Conservation (phyloP, 345 rosid species). For the Mangifera indica region DNA sequence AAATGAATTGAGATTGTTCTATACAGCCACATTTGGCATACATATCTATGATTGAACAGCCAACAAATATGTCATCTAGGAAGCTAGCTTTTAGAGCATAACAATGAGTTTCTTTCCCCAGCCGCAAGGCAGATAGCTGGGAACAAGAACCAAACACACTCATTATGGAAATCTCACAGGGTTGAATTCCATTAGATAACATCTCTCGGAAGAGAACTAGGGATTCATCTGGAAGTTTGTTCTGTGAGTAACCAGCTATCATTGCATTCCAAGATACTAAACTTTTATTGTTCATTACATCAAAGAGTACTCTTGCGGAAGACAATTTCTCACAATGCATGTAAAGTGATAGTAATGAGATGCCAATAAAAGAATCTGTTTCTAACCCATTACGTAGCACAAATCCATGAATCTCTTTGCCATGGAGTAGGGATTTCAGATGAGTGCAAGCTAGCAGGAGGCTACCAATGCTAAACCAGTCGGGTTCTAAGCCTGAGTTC, state of each 20-base stretch:
- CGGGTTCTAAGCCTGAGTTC: constrained; percentile 41
- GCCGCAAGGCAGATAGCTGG: constrained; percentile 47
- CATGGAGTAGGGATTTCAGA: constrained; percentile 38
- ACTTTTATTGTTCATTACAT: constrained; percentile 42
- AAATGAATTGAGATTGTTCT: constrained; percentile 40
- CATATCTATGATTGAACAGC: constrained; percentile 63
- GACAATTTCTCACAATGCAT: constrained; percentile 43
- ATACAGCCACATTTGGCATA: constrained; percentile 63
- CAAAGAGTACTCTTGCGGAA: constrained; percentile 46
- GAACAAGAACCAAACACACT: constrained; percentile 55
- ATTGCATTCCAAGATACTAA: constrained; percentile 66
- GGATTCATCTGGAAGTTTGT: constrained; percentile 48
- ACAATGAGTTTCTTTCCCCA: constrained; percentile 63
- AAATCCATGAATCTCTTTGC: constrained; percentile 56
- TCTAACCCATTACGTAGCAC: constrained; percentile 46
- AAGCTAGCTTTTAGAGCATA: constrained; percentile 44
- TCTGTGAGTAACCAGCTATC: constrained; percentile 54
- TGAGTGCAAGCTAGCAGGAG: constrained; percentile 55
- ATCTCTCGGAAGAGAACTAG: constrained; percentile 46
- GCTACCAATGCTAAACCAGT: constrained; percentile 50
- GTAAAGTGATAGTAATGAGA: constrained; percentile 58
- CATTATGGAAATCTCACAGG: constrained; percentile 41
- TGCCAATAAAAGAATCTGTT: constrained; percentile 40
- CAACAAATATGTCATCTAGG: constrained; percentile 34
- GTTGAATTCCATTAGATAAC: constrained; percentile 40